These are phyloP conservation scores for Ogataea hybrid DNA, from an alignment of 1,139 yeast species.

Conservation along the genomic window DNA sequence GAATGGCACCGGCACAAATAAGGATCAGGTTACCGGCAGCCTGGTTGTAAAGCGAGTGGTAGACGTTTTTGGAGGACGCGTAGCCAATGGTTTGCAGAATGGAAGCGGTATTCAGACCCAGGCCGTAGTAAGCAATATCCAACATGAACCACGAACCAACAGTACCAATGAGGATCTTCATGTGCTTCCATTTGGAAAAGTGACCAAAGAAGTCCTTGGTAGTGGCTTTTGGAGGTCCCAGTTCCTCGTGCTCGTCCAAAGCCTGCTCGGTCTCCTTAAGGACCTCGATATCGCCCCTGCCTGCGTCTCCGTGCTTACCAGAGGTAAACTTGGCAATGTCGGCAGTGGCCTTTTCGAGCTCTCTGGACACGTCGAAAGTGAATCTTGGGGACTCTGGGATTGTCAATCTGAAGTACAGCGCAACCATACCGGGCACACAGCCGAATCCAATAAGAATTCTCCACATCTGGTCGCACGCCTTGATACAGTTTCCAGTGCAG, in stretches of 20 bases:
- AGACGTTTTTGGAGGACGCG: slow-evolving; percentile 61
- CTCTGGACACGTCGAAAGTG: slow-evolving; percentile 67
- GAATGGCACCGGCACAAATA: slow-evolving; percentile 88
- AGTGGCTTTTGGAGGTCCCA: slow-evolving; percentile 57
- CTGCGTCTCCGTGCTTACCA: slow-evolving; percentile 47
- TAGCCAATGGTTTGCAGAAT: slow-evolving; percentile 85
- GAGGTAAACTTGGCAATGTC: slow-evolving; percentile 48
- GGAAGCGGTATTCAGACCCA: slow-evolving; percentile 74
- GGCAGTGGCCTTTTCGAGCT: slow-evolving; percentile 64
- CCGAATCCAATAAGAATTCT: slow-evolving; percentile 86
- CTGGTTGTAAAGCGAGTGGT: slow-evolving; percentile 64
- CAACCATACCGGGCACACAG: slow-evolving; percentile 80
- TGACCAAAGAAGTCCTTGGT: slow-evolving; percentile 61
- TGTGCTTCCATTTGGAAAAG: slow-evolving; percentile 86
- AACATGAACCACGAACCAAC: slow-evolving; percentile 96
- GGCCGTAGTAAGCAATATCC: slow-evolving; percentile 94
- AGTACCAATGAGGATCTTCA: slow-evolving; percentile 84
- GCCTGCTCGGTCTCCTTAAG: slow-evolving; percentile 37
- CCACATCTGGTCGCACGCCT: slow-evolving; percentile 93
- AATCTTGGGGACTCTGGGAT: slow-evolving; percentile 94
- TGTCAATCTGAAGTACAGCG: slow-evolving; percentile 85
- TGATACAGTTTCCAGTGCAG: slow-evolving; percentile 64
- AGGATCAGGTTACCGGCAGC: slow-evolving; percentile 88
- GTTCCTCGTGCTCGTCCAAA: slow-evolving; percentile 27
- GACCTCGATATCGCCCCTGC: slow-evolving; percentile 31